These are phyloP conservation scores for Collybia nuda DNA, from an alignment of 768 basidiomycete species.

Conservation along the genomic window DNA sequence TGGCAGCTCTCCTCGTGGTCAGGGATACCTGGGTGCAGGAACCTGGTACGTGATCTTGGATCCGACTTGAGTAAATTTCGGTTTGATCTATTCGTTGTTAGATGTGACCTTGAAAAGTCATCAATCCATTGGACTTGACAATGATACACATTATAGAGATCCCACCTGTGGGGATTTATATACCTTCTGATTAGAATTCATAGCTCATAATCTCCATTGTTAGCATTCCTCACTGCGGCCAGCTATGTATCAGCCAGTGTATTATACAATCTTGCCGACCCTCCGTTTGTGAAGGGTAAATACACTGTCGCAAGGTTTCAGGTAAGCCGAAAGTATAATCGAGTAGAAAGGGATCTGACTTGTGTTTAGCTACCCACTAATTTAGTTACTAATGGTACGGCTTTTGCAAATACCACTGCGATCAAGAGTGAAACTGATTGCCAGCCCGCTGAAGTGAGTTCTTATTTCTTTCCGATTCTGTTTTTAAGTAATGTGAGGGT, in stretches of 20 bases:
- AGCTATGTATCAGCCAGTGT: slow-evolving; percentile 52
- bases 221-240: slow-evolving; percentile 54
- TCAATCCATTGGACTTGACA: slow-evolving; percentile 41
- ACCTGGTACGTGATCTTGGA: slow-evolving; percentile 31
- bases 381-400: slow-evolving; percentile 41
- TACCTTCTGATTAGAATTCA: background rate
- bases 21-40: slow-evolving; percentile 41
- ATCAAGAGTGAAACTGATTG: slow-evolving; percentile 48
- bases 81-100: slow-evolving; percentile 11
- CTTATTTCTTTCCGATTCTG: background rate
- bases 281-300: slow-evolving; percentile 41
- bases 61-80: background rate
- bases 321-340: slow-evolving; percentile 23
- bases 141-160: slow-evolving; percentile 43
- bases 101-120: slow-evolving; percentile 38
- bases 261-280: slow-evolving; percentile 41
- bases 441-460: slow-evolving; percentile 32
- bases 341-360: background rate
- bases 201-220: background rate
- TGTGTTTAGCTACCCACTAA: slow-evolving; percentile 33
- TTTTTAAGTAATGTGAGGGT: background rate
- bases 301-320: slow-evolving; percentile 49
- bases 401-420: slow-evolving; percentile 47
- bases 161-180: slow-evolving; percentile 47
- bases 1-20: slow-evolving; percentile 48